These are phyloP conservation scores for Xylaria acuta DNA, from an alignment of 495 filamentous ascomycete genomes.

Conservation along the genomic window DNA sequence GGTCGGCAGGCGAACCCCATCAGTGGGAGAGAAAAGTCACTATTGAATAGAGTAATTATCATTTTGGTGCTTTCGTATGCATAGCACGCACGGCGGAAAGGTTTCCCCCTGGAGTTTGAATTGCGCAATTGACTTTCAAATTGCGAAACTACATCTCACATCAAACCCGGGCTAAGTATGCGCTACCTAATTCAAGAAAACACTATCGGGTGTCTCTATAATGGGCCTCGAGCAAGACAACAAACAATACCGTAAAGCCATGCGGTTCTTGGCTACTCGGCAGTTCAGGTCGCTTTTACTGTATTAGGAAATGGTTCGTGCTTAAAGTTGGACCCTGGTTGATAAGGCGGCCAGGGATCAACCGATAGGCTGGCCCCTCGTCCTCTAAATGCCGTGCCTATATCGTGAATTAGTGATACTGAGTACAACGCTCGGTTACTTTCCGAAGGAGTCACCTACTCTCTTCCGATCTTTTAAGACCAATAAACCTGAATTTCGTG, in stretches of 20 bases:
- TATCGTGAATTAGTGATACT: conserved; percentile 27
- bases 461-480: background rate
- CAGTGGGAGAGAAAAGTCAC: conserved; percentile 45
- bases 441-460: background rate
- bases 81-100: background rate
- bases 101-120: background rate
- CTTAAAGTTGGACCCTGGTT: background rate
- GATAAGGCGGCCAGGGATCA: background rate
- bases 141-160: background rate
- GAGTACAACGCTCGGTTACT: conserved; percentile 7
- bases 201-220: too few relatives aligned
- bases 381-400: conserved; percentile 8
- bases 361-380: conserved; percentile 1
- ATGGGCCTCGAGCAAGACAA: background rate
- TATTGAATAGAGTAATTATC: conserved; percentile 25
- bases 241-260: background rate
- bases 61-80: conserved; percentile 14
- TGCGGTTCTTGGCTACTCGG: conserved; percentile 10
- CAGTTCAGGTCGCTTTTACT: conserved; percentile 12
- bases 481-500: background rate
- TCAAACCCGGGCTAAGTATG: background rate
- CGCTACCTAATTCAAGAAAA: background rate
- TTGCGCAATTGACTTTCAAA: background rate
- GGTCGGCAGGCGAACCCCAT: conserved; percentile 45
- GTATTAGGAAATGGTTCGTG: conserved; percentile 18